Base-by-base conservation (phyloP, 2,329 filamentous ascomycete species). In the Beauveria australis region DNA sequence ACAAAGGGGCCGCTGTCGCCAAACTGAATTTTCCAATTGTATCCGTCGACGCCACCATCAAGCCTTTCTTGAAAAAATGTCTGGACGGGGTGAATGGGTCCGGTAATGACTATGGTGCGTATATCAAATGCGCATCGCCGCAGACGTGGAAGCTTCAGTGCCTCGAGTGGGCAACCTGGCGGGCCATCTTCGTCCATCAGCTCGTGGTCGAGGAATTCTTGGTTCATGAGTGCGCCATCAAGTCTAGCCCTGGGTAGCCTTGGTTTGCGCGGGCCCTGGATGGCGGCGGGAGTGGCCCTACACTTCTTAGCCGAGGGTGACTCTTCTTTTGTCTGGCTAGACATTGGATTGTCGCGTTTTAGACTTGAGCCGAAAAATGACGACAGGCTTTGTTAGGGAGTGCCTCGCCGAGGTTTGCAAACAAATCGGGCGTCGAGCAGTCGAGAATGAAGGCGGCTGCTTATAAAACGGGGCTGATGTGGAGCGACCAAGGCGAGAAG, bases 1-100 rank as follows among this genome's bases (percentile, higher is more conserved):
- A 58, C 46, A 58, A 58, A 58, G 18, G 16, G 26, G 18, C 46
- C 22, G 14, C 19, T 9, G 2, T 48, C 44, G 7, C 54, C 33
- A n/a, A 58, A 58, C 1, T 22, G 14, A 19, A 58, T 9, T 41
- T 58, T 49, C 54, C 46, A 58, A 8, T 58, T 58, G 5, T 58
- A 58, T 41, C 54, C 54, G n/a, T 58, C 55, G 3, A 58, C 9
- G 18, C 55, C 55, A 24, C 55, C 46, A 40, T 57, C 30, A 8
- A 54, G 19, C 22, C 26, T 46, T 19, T 49, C 19, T 53, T 53
- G 19, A 16, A 16, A 8, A 10, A 19, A 5, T 22, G 33, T 43
- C 22, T 6, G 43, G 43, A 22, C 14, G 22, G 7, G 41, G 12
- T 56, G 46, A 10, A 57, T 40, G 7, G 43, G 28, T 12, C 54